A percentile compares a stretch with the other conserved stretches of the same genome.
phyloP scores from a whole-genome alignment of 768 basidiomycete genomes.

The Hericium rajendrae region DNA sequence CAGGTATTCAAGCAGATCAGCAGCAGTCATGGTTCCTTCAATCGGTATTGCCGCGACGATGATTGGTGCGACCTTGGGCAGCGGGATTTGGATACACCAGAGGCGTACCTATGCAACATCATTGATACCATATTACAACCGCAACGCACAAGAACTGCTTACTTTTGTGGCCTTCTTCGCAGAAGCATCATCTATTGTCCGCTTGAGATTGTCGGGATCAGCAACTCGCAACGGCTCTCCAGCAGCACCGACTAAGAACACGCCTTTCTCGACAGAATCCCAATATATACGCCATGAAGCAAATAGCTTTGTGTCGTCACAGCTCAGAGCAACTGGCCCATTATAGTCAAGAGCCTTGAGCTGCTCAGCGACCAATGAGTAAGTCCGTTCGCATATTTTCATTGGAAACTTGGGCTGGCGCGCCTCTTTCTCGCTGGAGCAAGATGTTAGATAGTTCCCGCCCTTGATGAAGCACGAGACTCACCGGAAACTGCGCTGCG shows the following conservation, averaged over 20 bases:
- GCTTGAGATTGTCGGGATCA: constrained; percentile 14
- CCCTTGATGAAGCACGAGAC: constrained; percentile 16
- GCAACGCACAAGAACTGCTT: too few species aligned
- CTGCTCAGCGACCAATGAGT: too few species aligned
- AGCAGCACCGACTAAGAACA: constrained; percentile 19
- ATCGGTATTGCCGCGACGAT: constrained; percentile 27
- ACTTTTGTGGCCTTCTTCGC: constrained; percentile 19
- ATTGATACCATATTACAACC: too few species aligned
- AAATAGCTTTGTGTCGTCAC: constrained; percentile 29
- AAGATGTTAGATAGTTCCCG: constrained; percentile 16
- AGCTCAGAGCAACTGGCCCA: constrained; percentile 21
- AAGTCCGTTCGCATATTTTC: constrained; percentile 4
- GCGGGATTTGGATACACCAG: constrained; percentile 23
- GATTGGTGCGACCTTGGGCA: constrained; percentile 25
- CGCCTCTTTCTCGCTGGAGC: constrained; percentile 2
- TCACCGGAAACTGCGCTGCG: constrained; percentile 13
- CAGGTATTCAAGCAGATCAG: constrained; percentile 7
- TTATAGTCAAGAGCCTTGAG: too few species aligned
- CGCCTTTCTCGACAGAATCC: constrained; percentile 10
- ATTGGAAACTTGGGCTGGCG: constrained; percentile 9
- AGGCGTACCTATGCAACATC: constrained; percentile 16
- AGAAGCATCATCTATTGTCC: constrained; percentile 7
- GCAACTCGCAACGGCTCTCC: constrained; percentile 17
- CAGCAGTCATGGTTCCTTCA: constrained; percentile 12
- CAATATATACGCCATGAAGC: constrained; percentile 17